Evolutionary conservation across 192 early-diverging fungal species (phyloP).

Genomic region (Coemansia sp.): DNA sequence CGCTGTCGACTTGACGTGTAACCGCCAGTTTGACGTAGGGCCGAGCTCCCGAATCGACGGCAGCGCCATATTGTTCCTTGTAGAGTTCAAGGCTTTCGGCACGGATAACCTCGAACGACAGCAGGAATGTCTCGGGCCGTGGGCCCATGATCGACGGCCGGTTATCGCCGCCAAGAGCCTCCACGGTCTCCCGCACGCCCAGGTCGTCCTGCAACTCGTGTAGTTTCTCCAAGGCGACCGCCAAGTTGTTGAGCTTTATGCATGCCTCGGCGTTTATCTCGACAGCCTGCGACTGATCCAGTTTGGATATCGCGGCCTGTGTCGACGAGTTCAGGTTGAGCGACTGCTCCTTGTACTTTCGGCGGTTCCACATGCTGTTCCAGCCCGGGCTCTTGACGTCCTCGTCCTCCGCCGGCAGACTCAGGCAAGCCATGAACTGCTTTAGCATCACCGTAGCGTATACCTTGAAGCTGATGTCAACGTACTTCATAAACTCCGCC

Average conservation of each 20-base stretch:
- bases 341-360: slow-evolving; percentile 52
- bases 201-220: slow-evolving; percentile 48
- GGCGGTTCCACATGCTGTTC: slow-evolving; percentile 49
- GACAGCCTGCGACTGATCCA: slow-evolving; percentile 38
- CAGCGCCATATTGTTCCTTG: slow-evolving; percentile 55
- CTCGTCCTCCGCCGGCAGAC: slow-evolving; percentile 10
- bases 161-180: slow-evolving; percentile 42
- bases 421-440: slow-evolving; percentile 39
- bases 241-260: slow-evolving; percentile 52
- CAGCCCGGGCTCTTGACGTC: slow-evolving; percentile 23
- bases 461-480: slow-evolving; percentile 38
- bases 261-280: slow-evolving; percentile 46
- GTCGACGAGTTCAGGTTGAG: slow-evolving; percentile 34
- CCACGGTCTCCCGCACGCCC: slow-evolving; percentile 31
- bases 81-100: slow-evolving; percentile 66
- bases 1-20: slow-evolving; percentile 38
- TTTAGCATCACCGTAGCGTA: slow-evolving; percentile 51
- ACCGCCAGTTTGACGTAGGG: slow-evolving; percentile 67
- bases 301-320: slow-evolving; percentile 32
- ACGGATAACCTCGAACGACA: slow-evolving; percentile 69
- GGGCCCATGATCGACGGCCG: slow-evolving; percentile 29
- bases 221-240: slow-evolving; percentile 39
- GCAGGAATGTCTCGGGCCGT: slow-evolving; percentile 43
- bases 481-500: slow-evolving; percentile 46
- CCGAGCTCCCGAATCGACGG: slow-evolving; percentile 26